Percentiles rank a stretch among this genome's conserved stretches.
These are phyloP conservation scores for Entomortierella lignicola DNA, from an alignment of 192 early-diverging fungal genomes.

Conservation along the genomic window DNA sequence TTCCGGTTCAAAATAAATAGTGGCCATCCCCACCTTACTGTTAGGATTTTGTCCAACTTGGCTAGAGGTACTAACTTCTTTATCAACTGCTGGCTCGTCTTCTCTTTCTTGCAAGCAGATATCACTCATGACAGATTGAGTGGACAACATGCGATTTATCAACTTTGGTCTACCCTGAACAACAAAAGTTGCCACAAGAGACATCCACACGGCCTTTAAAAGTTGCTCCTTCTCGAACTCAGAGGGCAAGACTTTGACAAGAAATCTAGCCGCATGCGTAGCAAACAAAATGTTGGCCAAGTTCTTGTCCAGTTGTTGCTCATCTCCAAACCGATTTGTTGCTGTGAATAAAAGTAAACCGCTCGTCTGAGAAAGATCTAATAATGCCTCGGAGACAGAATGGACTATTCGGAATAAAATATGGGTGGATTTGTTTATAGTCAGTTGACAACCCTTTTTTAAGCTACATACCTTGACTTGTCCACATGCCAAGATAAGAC, in stretches of 20 bases:
- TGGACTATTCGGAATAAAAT: constrained; percentile 21
- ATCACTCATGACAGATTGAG: constrained; percentile 20
- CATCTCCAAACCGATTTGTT: constrained; percentile 42
- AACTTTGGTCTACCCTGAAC: constrained; percentile 39
- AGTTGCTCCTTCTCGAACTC: constrained; percentile 26
- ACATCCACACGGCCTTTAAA: constrained; percentile 49
- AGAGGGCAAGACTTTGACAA: constrained; percentile 24
- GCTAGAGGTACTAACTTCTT: background rate
- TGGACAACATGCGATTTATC: background rate
- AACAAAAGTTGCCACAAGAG: constrained; percentile 44
- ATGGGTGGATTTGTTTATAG: background rate
- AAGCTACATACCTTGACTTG: constrained; percentile 28
- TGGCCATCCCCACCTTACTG: background rate
- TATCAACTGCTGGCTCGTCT: background rate
- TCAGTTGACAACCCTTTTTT: background rate
- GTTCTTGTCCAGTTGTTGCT: constrained; percentile 40
- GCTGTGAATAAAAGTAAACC: constrained; percentile 42
- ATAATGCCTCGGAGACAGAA: constrained; percentile 30
- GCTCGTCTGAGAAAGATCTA: constrained; percentile 41
- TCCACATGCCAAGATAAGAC: constrained; percentile 50
- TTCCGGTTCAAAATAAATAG: background rate
- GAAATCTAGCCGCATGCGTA: constrained; percentile 36
- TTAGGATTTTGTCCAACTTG: background rate
- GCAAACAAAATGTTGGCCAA: constrained; percentile 40
- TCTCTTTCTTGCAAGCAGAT: constrained; percentile 1